These are phyloP conservation scores for Bertia moriformis DNA, from an alignment of 2,329 filamentous ascomycete genomes.

Conservation along the genomic window DNA sequence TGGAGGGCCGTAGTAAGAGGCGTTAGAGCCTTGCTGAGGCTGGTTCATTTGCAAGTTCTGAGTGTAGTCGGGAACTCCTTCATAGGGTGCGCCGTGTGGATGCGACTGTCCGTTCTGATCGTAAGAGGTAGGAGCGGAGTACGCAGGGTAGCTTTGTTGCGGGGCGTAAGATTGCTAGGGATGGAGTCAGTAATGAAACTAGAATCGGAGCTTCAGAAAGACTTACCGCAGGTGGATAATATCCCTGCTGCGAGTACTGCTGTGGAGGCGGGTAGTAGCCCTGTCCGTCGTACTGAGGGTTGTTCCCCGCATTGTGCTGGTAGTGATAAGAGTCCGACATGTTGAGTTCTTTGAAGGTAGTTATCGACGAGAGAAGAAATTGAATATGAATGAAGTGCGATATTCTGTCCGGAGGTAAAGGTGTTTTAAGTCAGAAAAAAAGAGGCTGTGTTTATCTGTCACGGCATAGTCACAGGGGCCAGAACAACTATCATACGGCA, in stretches of 20 bases:
- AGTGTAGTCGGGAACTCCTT: not conserved
- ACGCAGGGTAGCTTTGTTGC: not conserved
- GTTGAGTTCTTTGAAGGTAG: too few relatives aligned
- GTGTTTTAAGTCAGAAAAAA: too few relatives aligned
- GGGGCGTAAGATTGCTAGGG: not conserved
- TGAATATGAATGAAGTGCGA: too few relatives aligned
- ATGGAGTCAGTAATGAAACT: not conserved
- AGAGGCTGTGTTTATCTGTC: too few relatives aligned
- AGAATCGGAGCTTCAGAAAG: slow-evolving; percentile 1
- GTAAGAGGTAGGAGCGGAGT: not conserved
- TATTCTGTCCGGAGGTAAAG: too few relatives aligned
- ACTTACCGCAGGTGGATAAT: not conserved
- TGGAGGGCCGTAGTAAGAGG: not conserved
- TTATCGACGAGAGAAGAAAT: too few relatives aligned
- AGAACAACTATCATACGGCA: too few relatives aligned
- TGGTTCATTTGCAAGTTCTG: not conserved
- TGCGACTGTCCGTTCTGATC: not conserved
- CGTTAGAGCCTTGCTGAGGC: not conserved
- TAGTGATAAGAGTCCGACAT: not conserved
- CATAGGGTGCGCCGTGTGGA: not conserved
- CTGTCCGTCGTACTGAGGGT: not conserved
- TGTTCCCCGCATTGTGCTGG: not conserved
- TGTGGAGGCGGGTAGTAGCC: not conserved
- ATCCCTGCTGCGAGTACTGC: not conserved
- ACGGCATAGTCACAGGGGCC: too few relatives aligned